These are phyloP conservation scores for Lachnellula arida DNA, from an alignment of 2,329 filamentous ascomycete species.

Conservation along the genomic window DNA sequence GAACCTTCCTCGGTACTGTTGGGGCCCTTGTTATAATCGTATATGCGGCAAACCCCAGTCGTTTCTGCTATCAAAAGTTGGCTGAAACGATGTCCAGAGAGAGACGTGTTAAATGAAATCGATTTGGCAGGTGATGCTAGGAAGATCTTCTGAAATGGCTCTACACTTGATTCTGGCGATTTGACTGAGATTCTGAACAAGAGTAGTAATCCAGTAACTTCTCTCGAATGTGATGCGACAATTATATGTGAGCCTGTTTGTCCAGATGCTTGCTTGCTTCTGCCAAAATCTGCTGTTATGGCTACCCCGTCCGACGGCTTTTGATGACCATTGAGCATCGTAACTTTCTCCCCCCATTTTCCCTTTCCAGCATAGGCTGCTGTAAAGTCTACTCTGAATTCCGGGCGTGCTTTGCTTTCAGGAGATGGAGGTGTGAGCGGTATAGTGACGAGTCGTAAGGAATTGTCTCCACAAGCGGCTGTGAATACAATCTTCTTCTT, in stretches of 20 bases:
- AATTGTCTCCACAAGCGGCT: constrained; percentile 53
- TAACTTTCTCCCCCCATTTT: constrained; percentile 58
- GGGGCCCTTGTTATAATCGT: constrained; percentile 53
- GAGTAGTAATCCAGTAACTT: constrained; percentile 54
- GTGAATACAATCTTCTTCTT: constrained; percentile 57
- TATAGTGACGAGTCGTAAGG: constrained; percentile 53
- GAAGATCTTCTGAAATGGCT: constrained; percentile 58
- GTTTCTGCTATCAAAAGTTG: constrained; percentile 55
- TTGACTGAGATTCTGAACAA: constrained; percentile 53
- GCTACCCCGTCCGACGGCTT: constrained; percentile 51
- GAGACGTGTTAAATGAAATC: constrained; percentile 56
- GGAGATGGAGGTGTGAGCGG: constrained; percentile 59
- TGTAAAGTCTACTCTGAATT: constrained; percentile 47
- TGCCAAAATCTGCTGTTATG: constrained; percentile 40
- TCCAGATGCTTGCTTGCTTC: constrained; percentile 26
- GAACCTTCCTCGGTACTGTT: constrained; percentile 47
- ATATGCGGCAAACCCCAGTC: constrained; percentile 54
- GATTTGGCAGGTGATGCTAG: constrained; percentile 49
- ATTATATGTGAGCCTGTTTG: constrained; percentile 41
- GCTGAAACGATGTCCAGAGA: constrained; percentile 39
- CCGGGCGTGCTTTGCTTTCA: constrained; percentile 50
- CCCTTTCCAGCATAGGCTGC: constrained; percentile 54
- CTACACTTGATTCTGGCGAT: constrained; percentile 29
- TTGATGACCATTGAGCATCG: constrained; percentile 49
- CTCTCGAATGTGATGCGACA: constrained; percentile 55